Base-by-base conservation (phyloP, 768 basidiomycete species). In the Cystobasidium tubakii region DNA sequence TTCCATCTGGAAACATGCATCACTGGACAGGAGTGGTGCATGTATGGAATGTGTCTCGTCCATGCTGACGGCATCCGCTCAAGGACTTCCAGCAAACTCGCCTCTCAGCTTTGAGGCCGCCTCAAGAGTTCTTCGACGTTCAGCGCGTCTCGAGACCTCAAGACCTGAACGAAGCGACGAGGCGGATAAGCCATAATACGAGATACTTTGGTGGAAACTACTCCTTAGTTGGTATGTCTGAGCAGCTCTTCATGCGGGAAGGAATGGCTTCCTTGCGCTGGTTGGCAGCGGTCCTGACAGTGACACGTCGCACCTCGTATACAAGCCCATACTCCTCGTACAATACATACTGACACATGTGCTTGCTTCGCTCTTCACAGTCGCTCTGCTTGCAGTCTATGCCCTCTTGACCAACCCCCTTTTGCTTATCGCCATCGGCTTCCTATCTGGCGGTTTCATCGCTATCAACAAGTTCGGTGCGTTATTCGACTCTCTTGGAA, bases 401-500 rank as follows among this genome's bases (percentile, higher is more conserved):
- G 90, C 91, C 2, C 75, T 75, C 29, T n/a, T 75, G 36, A 74
- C 74, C 4, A 75, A 75, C 46, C 86, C 85, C 27, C 82, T 86
- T 53, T 87, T 96, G 46, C 86, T 95, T 78, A 83, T 92, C 79
- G 88, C 93, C 10, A 83, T 95, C 76, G 85, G 83, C 42, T 92
- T 98, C 85, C 88, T 98, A 75, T 86, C 92, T 74, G 90, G 92
- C 46, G 94, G 94, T 10, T 97, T 97, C 82, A 82, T 87, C n/a
- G 86, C 86, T 43, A 94, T 97, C 83, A 93, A 92, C 83, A 88
- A 84, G 80, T 95, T 89, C 77, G 92, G 93, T 71, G 54, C 2
- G 69, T 71, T 25, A 17, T 12, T 6, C 3, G 15, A 17, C 23
- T 4, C 7, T 65, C 31, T 3, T 50, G 9, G n/a, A n/a, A n/a